Conservation (phyloP, 1,139 yeast species). For the Yamadazyma pseudoaaseri region DNA sequence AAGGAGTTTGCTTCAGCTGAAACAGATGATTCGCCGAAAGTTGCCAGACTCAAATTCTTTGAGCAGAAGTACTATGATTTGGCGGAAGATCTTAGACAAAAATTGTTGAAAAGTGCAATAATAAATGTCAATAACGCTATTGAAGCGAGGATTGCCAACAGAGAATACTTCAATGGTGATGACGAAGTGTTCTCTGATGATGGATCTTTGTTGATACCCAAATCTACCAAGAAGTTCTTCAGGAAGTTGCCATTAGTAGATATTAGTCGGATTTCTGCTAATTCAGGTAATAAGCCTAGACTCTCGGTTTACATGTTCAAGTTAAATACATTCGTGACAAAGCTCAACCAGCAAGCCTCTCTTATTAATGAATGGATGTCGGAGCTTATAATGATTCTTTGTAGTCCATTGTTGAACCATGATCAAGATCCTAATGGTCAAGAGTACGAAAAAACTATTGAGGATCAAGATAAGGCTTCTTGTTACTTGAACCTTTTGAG, state of each 20-base stretch:
- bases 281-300: slow-evolving; percentile 20
- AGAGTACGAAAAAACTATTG: slow-evolving; percentile 73
- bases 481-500: slow-evolving; percentile 63
- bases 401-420: slow-evolving; percentile 43
- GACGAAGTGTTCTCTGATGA: slow-evolving; percentile 23
- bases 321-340: slow-evolving; percentile 23
- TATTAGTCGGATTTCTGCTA: slow-evolving; percentile 15
- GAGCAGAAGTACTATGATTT: slow-evolving; percentile 49
- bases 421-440: slow-evolving; percentile 64
- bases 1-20: slow-evolving; percentile 3
- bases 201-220: slow-evolving; percentile 33
- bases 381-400: slow-evolving; percentile 44
- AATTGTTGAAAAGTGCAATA: slow-evolving; percentile 48
- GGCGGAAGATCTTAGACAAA: slow-evolving; percentile 64
- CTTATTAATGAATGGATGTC: slow-evolving; percentile 56
- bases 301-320: slow-evolving; percentile 17
- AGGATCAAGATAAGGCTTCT: slow-evolving; percentile 70
- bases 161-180: slow-evolving; percentile 19
- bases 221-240: slow-evolving; percentile 35
- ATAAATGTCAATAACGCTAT: slow-evolving; percentile 29
- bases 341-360: slow-evolving; percentile 57
- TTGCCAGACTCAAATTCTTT: slow-evolving; percentile 11
- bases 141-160: slow-evolving; percentile 22
- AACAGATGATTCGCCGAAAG: slow-evolving; percentile 4
- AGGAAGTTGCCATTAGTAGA: slow-evolving; percentile 28